Evolutionary conservation across 2,329 filamentous ascomycete species (phyloP).

Genomic region (Paramyrothecium roridum): DNA sequence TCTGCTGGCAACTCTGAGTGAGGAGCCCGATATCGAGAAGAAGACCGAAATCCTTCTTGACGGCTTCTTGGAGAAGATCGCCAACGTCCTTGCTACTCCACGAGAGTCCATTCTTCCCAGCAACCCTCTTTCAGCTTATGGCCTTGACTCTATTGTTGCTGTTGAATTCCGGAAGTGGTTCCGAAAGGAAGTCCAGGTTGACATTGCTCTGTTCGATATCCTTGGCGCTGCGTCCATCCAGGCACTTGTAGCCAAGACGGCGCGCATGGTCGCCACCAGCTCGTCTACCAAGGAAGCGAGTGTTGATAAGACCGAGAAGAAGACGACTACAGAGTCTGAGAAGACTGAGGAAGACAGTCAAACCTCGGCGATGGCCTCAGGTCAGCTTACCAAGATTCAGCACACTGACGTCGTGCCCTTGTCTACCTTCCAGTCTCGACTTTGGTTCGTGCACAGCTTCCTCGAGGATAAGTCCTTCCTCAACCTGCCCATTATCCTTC

Average conservation of each 20-base stretch:
- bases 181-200: constrained; percentile 10
- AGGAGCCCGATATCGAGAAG: constrained; percentile 7
- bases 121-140: constrained; percentile 14
- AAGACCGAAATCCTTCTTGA: constrained; percentile 9
- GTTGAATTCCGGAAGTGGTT: constrained; percentile 19
- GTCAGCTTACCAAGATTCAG: constrained; percentile 12
- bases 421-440: constrained; percentile 19
- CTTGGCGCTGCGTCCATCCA: constrained; percentile 14
- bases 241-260: constrained; percentile 15
- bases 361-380: constrained; percentile 15
- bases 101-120: constrained; percentile 8
- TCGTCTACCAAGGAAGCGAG: constrained; percentile 9
- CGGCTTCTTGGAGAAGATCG: constrained; percentile 14
- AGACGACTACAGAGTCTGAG: constrained; percentile 5
- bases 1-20: constrained; percentile 9
- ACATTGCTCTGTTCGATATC: constrained; percentile 8
- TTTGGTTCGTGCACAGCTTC: constrained; percentile 21
- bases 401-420: constrained; percentile 10
- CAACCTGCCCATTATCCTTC: constrained; percentile 17
- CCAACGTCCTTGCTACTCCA: constrained; percentile 8
- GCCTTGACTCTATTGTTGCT: constrained; percentile 17
- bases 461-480: constrained; percentile 18
- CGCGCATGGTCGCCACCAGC: constrained; percentile 13
- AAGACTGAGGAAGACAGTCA: constrained; percentile 2
- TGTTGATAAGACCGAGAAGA: constrained; percentile 12